Evolutionary conservation across 1,284 basidiomycete species (phyloP), one percentile per base, ranked within the genome.

Genomic region (Ustanciosporium gigantosporum): DNA sequence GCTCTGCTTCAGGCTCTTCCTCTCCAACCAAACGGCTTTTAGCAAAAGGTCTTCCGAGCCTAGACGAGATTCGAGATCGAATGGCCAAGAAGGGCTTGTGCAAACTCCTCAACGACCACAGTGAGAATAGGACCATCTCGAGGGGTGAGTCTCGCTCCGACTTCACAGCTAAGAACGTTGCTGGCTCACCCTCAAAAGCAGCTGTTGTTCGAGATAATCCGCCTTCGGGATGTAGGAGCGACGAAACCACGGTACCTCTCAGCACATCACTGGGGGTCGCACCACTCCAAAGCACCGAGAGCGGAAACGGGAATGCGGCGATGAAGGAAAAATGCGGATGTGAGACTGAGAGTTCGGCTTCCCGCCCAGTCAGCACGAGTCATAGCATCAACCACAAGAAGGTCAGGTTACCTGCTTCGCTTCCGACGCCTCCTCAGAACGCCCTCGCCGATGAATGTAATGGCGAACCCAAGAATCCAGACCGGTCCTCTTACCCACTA

Each of bases 401-500:
- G 16, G 7, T 9, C 8, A 19, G 15, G 31, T 21, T 46, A 40
- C 25, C 32, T 34, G 41, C 38, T 15, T 43, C 45, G 1, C 46
- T 43, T 17, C 55, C 50, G 1, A 29, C 49, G 6, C 36, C 56
- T 5, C 49, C 45, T 4, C 29, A 41, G 23, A 52, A 45, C 25
- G 21, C 46, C 11, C n/a, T n/a, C n/a, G n/a, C n/a, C n/a, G n/a
- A n/a, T n/a, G n/a, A n/a, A n/a, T n/a, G n/a, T n/a, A n/a, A n/a
- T n/a, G n/a, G n/a, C n/a, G n/a, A n/a, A n/a, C n/a, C n/a, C n/a
- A n/a, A n/a, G n/a, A n/a, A n/a, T n/a, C n/a, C n/a, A n/a, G n/a
- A n/a, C n/a, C n/a, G n/a, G n/a, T n/a, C n/a, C n/a, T 27, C 36
- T 4, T 89, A 91, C 73, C 90, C 90, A 3, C 80, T 94, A 23